Base-by-base conservation (phyloP, 345 rosid genomes). In the Salix suchowensis region DNA sequence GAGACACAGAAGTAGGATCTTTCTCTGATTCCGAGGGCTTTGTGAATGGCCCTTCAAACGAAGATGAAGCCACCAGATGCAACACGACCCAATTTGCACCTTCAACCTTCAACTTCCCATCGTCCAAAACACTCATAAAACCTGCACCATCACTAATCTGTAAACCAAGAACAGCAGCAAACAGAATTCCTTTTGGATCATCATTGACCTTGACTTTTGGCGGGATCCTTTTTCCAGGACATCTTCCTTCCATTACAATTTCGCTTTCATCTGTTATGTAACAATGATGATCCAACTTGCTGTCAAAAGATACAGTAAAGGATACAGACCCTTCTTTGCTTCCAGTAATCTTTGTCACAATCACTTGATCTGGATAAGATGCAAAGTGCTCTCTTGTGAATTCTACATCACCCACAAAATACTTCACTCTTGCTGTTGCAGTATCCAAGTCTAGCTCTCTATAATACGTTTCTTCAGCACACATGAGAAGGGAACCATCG, bases 401-500 rank as follows among this genome's bases (percentile, higher is more conserved):
- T 36, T 85, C 87, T 60, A 88, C 87, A 76, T 74, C 81, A 52
- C 87, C 94, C 23, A 85, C 97, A 5, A 86, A 77, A 81, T 92
- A 92, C 44, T 83, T 86, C 65, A 91, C 86, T 76, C 74, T 84
- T 40, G 88, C 91, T 10, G 94, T 86, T 64, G 97, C 95, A 50
- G 91, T 89, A 78, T 90, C 90, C 79, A 94, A 89, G 82, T 94
- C 95, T 6, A 94, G 92, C 83, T 94, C 97, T 82, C 97, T 89
- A 36, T 28, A 75, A 65, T 94, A 94, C n/a, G 95, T 88, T 42
- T 78, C 87, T 78, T 88, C 85, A 37, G 71, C 81, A 88, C 88
- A 89, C 68, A 55, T 64, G 72, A 81, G 86, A 85, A 90, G 97
- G 0, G 89, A 86, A 75, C 85, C 88, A 76, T 88, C 91, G 77